A percentile compares a stretch with the other conserved stretches of the same genome.
These are phyloP conservation scores for Solanum appendiculatum DNA, from an alignment of 257 asterid species.

Conservation along the genomic window DNA sequence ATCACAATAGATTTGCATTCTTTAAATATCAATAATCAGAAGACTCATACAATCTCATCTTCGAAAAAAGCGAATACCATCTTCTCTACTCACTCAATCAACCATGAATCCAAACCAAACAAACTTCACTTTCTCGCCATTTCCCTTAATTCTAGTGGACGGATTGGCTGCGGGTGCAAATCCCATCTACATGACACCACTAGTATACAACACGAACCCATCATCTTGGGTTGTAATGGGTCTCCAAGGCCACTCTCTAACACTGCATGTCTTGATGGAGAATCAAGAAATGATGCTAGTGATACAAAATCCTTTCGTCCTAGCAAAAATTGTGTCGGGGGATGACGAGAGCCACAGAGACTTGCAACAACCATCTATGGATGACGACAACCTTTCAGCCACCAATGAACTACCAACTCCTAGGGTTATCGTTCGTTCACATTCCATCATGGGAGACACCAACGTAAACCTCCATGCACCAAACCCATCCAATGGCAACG, in stretches of 20 bases:
- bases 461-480: background rate
- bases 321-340: background rate
- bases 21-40: background rate
- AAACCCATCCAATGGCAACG: background rate
- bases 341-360: background rate
- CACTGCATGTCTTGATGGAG: background rate
- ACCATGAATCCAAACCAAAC: background rate
- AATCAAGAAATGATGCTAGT: background rate
- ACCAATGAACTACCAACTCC: background rate
- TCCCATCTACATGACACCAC: background rate
- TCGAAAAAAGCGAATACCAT: background rate
- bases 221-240: background rate
- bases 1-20: background rate
- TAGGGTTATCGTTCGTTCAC: background rate
- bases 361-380: background rate
- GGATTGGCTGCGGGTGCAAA: no score
- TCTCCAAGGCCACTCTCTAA: background rate
- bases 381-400: background rate
- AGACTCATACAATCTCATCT: background rate
- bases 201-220: background rate
- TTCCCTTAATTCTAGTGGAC: background rate
- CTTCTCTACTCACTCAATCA: background rate
- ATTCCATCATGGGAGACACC: background rate
- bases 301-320: background rate
- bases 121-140: background rate